Base-by-base conservation (phyloP, 2,329 filamentous ascomycete genomes). In the Colletotrichum sp. region DNA sequence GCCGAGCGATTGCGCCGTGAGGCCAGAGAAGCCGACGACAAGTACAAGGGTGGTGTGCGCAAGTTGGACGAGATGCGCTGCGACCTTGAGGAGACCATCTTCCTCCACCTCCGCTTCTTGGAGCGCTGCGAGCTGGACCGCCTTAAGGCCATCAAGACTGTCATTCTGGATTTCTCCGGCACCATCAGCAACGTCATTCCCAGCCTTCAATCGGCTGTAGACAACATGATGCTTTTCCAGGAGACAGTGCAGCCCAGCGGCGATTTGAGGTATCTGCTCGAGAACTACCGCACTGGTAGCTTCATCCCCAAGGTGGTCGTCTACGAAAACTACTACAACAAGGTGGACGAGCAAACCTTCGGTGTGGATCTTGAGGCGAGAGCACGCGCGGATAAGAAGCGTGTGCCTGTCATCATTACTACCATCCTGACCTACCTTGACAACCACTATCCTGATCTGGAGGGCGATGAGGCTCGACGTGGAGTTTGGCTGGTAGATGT, bases 321-420 rank as follows among this genome's bases (percentile, higher is more conserved):
- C 5, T 99, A 99, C 85, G 97, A 99, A 87, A 99, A 99, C 85
- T 99, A 99, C 87, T 99, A 99, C 88, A 98, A 98, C 85, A 96
- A 95, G 79, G 96, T 98, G 28, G 97, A 98, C 84, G 96, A 98
- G 83, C 96, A 99, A 89, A 98, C 95, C 1, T 99, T 99, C 83
- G 97, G 98, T 79, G 96, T 99, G 71, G 98, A 99, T 82, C 92
- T 99, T n/a, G 97, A 99, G 86, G 96, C 96, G 49, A 91, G 97
- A 79, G 97, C 97, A 62, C 91, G 96, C 79, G 96, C 95, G 68
- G 97, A 99, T 85, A 94, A 96, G 85, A 99, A 99, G 87, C 94
- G 97, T 66, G 97, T 99, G 26, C 97, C 97, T 21, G 89, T 98
- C 76, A 92, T 99, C 79, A 92, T 99, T 77, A 99, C 97, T 3